Base-by-base conservation (phyloP, 768 basidiomycete species). In the Pleurotus pulmonarius region DNA sequence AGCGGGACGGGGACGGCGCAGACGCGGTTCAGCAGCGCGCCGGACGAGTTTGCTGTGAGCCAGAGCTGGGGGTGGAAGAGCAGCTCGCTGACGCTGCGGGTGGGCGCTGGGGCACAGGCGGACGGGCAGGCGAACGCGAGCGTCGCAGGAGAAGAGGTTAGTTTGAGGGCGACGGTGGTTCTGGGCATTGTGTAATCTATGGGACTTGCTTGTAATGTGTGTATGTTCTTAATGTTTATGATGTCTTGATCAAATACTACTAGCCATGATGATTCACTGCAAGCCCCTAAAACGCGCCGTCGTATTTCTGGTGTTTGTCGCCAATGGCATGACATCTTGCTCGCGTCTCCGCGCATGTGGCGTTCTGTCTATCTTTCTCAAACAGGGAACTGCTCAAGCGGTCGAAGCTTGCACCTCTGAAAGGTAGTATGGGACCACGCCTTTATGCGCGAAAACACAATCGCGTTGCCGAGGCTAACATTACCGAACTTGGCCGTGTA, bases 61-160 rank as follows among this genome's bases (percentile, higher is more conserved):
- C 92, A 94, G 75, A 92, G 89, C 60, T 96, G 93, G 94, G 94
- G 94, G 0, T 95, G 94, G 94, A 94, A 93, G 73, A 76, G 77
- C 12, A 79, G 78, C 57, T 74, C 78, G 11, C 61, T 80, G 57
- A 66, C 70, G 67, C 77, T 75, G 16, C 81, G 84, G 53, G 83
- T 80, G 56, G 76, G 79, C 62, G 64, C 74, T 58, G 71, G 80
- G 59, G 64, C 83, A 49, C 70, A 70, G 13, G 66, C 69, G 37
- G 67, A 74, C 13, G 65, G 69, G 57, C 61, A 65, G 15, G 59
- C 65, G n/a, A 65, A 58, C 18, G 4, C 58, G 12, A 24, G 56
- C 16, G 65, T 66, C 51, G 64, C 69, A n/a, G 75, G 74, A 61
- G 51, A 53, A 9, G 75, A 85, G 59, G 74, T 82, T 25, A 91